Percentiles rank a stretch among this genome's conserved stretches.
phyloP scores from a whole-genome alignment of 2,329 filamentous ascomycete genomes.

The Ophiostoma himal-ulmi region DNA sequence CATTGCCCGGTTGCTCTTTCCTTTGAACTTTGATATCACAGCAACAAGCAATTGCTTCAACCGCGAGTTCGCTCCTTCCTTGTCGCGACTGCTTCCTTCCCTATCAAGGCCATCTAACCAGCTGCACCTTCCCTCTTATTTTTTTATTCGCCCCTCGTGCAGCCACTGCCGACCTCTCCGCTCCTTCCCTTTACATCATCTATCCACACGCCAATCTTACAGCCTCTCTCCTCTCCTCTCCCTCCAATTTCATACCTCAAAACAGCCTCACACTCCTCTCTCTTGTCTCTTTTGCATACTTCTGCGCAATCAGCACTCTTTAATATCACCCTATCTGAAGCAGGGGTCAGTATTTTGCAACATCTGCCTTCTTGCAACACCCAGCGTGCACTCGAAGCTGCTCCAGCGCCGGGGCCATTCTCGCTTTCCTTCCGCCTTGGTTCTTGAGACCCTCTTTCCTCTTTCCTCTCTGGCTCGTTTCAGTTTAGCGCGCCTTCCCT shows the following conservation, averaged over 20 bases:
- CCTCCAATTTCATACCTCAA: background rate
- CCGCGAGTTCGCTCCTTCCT: conserved; percentile 18
- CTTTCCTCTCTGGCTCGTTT: conserved; percentile 17
- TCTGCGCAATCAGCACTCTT: background rate
- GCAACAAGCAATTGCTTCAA: background rate
- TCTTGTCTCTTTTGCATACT: background rate
- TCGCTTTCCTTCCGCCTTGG: conserved; percentile 16
- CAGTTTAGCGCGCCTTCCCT: conserved; percentile 22
- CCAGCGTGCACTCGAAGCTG: conserved; percentile 9
- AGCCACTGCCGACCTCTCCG: conserved; percentile 7
- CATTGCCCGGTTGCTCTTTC: conserved; percentile 14
- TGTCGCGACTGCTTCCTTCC: background rate
- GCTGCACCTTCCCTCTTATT: conserved; percentile 1
- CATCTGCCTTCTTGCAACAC: conserved; percentile 11
- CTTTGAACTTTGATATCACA: conserved; percentile 11
- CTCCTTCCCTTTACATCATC: conserved; percentile 17
- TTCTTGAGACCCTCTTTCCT: conserved; percentile 17
- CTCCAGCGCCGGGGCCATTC: conserved; percentile 20
- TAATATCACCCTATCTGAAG: background rate
- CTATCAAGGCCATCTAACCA: background rate
- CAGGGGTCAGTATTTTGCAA: conserved; percentile 17
- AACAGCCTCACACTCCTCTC: background rate
- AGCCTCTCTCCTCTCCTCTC: background rate
- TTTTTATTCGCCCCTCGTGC: background rate
- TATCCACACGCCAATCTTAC: conserved; percentile 3